These are phyloP conservation scores for Phycomyces blakesleeanus DNA, from an alignment of 192 early-diverging fungal species.

Conservation along the genomic window DNA sequence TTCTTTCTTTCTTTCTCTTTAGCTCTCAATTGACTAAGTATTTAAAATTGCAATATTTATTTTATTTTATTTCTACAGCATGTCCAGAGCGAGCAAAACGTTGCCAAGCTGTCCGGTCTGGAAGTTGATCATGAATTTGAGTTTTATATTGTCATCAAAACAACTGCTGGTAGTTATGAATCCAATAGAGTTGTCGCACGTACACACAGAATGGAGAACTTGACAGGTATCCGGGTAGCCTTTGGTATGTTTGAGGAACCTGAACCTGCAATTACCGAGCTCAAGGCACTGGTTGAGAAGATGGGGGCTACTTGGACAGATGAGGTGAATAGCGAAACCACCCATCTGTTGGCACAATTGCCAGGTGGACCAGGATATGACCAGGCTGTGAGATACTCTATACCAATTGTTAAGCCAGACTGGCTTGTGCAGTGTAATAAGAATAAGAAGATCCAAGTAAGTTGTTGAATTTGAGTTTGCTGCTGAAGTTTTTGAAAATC, in stretches of 20 bases:
- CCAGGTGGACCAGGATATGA: constrained; percentile 86
- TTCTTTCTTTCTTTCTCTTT: too few species aligned
- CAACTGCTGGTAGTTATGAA: constrained; percentile 80
- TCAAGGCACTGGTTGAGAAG: constrained; percentile 71
- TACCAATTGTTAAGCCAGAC: constrained; percentile 93
- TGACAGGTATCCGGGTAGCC: constrained; percentile 94
- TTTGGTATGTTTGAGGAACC: constrained; percentile 85
- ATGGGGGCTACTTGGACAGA: constrained; percentile 90
- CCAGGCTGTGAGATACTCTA: constrained; percentile 81
- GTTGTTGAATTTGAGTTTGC: neutral
- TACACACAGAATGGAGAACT: constrained; percentile 94
- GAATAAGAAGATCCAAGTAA: constrained; percentile 81
- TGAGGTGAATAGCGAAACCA: constrained; percentile 80
- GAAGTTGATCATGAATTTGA: constrained; percentile 89
- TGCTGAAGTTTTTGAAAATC: too few species aligned
- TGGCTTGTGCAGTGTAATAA: constrained; percentile 91
- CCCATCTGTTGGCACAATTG: constrained; percentile 86
- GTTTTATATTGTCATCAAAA: constrained; percentile 86
- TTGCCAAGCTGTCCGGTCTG: constrained; percentile 83
- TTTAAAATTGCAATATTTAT: constrained; percentile 18
- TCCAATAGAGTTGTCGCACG: constrained; percentile 72
- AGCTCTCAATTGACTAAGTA: too few species aligned
- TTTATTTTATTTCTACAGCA: constrained; percentile 17
- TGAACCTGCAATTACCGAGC: constrained; percentile 65
- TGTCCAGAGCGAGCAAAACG: constrained; percentile 43